phyloP scores from a whole-genome alignment of 768 basidiomycete genomes.

The Nidularia pulvinata region DNA sequence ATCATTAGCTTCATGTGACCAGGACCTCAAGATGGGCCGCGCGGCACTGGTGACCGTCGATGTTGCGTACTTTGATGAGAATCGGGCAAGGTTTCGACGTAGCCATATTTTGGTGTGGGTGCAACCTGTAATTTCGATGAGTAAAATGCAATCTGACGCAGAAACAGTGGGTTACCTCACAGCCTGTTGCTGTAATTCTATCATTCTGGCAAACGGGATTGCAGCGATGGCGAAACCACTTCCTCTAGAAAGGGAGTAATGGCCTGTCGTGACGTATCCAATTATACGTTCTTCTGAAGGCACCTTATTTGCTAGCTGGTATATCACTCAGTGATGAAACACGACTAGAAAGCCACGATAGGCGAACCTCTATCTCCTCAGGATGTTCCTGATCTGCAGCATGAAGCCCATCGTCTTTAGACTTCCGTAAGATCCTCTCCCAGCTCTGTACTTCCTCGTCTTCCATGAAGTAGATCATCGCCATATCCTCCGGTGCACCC shows the following conservation, averaged over 20 bases:
- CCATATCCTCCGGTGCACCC: slow-evolving; percentile 77
- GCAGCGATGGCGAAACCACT: slow-evolving; percentile 78
- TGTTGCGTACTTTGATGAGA: slow-evolving; percentile 67
- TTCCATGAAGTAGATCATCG: slow-evolving; percentile 64
- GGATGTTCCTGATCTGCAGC: slow-evolving; percentile 18
- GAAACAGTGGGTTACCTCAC: slow-evolving; percentile 22
- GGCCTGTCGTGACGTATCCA: slow-evolving; percentile 86
- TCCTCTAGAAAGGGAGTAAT: slow-evolving; percentile 78
- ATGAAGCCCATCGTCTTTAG: too few species aligned
- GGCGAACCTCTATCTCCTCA: slow-evolving; percentile 23
- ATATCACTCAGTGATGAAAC: not conserved
- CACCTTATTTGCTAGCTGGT: slow-evolving; percentile 47
- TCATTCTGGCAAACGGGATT: slow-evolving; percentile 52
- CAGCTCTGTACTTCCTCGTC: slow-evolving; percentile 53
- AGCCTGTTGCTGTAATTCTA: slow-evolving; percentile 52
- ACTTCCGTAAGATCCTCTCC: slow-evolving; percentile 27
- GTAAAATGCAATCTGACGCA: not conserved
- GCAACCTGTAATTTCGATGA: slow-evolving; percentile 15
- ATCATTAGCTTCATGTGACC: slow-evolving; percentile 9
- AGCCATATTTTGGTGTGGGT: slow-evolving; percentile 17
- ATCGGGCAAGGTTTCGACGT: slow-evolving; percentile 22
- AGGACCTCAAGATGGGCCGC: slow-evolving; percentile 35
- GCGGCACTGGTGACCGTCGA: slow-evolving; percentile 52
- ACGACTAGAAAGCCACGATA: not conserved
- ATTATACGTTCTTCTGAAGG: slow-evolving; percentile 51